Evolutionary conservation across 1,139 yeast species (phyloP).

Genomic region (Geotrichum restrictum): DNA sequence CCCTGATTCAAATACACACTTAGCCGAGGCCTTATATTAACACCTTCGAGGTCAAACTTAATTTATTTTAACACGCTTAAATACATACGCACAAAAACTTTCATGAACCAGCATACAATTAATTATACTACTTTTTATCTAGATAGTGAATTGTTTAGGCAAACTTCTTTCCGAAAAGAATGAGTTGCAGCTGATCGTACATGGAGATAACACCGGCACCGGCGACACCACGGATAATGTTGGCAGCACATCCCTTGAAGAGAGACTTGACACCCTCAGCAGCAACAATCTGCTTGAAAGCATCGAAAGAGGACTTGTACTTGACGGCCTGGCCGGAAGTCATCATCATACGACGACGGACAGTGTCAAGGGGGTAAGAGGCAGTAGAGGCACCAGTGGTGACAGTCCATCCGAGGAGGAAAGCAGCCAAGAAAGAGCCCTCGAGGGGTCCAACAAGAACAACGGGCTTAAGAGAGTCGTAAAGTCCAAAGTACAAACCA

Average conservation of each 20-base stretch:
- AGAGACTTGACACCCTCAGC: conserved; percentile 67
- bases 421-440: conserved; percentile 69
- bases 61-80: not conserved
- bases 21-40: too few species aligned
- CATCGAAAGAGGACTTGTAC: conserved; percentile 72
- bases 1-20: too few species aligned
- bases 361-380: conserved; percentile 77
- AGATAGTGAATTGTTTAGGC: conserved; percentile 42
- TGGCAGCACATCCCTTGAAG: conserved; percentile 85
- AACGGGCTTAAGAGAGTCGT: conserved; percentile 75
- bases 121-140: not conserved
- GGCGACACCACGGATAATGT: conserved; percentile 84
- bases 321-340: conserved; percentile 77
- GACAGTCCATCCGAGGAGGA: conserved; percentile 75
- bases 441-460: conserved; percentile 67
- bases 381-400: conserved; percentile 78
- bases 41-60: not conserved
- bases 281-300: conserved; percentile 65
- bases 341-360: conserved; percentile 87
- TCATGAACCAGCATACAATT: not conserved
- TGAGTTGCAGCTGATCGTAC: conserved; percentile 73
- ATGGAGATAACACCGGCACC: conserved; percentile 82
- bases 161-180: conserved; percentile 71
- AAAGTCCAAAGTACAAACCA: conserved; percentile 79
- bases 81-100: not conserved